phyloP scores from a whole-genome alignment of 495 filamentous ascomycete species.

The Aspergillus cristatus region DNA sequence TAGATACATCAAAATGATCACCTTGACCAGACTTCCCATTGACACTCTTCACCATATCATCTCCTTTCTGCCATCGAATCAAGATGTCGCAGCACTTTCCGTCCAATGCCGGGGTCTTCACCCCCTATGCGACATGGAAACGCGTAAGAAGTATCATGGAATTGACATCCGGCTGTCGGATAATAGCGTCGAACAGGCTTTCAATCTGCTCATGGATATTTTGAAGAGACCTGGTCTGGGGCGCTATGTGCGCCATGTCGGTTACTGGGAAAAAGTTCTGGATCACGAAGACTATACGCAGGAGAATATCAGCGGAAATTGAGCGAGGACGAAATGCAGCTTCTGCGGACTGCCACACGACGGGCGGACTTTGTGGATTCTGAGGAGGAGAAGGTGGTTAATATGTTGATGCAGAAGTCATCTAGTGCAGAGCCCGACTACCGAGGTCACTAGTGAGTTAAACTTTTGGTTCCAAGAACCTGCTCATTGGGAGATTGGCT shows the following conservation, averaged over 20 bases:
- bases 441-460: neutral
- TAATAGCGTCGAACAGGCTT: constrained; percentile 4
- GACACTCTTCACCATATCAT: constrained; percentile 10
- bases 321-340: constrained; percentile 7
- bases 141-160: constrained; percentile 9
- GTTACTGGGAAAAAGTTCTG: neutral
- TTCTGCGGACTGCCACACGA: constrained; percentile 8
- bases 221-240: constrained; percentile 7
- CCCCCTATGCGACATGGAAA: constrained; percentile 16
- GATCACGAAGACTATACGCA: constrained; percentile 3
- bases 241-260: constrained; percentile 7
- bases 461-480: neutral
- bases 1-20: no score
- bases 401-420: constrained; percentile 15
- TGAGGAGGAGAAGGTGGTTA: constrained; percentile 10
- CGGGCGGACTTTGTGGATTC: constrained; percentile 10
- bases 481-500: no score
- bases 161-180: constrained; percentile 6
- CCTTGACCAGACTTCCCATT: no score
- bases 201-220: constrained; percentile 10
- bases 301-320: constrained; percentile 4
- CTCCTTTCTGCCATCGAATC: constrained; percentile 9
- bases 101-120: constrained; percentile 12
- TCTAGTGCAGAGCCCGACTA: neutral
- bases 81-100: constrained; percentile 18